Percentiles rank a stretch among this genome's conserved stretches.
phyloP scores from a whole-genome alignment of 371 early-diverging fungal species.

The Mucor mucedo region DNA sequence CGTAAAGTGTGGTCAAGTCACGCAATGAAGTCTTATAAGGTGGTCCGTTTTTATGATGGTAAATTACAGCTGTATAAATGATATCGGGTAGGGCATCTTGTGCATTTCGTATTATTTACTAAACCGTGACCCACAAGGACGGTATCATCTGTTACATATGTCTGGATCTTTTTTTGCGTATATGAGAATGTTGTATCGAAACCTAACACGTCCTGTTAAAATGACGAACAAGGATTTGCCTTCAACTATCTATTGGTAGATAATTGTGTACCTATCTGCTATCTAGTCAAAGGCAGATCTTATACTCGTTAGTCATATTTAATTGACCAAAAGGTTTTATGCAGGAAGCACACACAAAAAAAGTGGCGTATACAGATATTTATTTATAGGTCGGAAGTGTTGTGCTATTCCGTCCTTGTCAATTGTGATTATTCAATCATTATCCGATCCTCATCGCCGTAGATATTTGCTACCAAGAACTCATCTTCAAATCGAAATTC shows the following conservation, averaged over 20 bases:
- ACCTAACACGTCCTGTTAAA: too few species aligned
- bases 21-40: conserved; percentile 63
- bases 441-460: not conserved
- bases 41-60: conserved; percentile 64
- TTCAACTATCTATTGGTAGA: too few species aligned
- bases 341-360: too few species aligned
- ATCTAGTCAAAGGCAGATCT: too few species aligned
- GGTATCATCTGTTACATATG: conserved; percentile 52
- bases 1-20: conserved; percentile 57
- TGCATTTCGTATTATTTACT: conserved; percentile 71
- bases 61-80: conserved; percentile 73
- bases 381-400: too few species aligned
- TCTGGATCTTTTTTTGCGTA: conserved; percentile 50
- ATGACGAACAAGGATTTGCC: too few species aligned
- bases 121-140: conserved; percentile 80
- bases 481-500: conserved; percentile 20
- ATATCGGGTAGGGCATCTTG: conserved; percentile 61
- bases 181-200: conserved; percentile 59
- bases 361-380: too few species aligned
- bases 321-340: too few species aligned
- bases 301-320: too few species aligned
- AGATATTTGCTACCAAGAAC: conserved; percentile 12
- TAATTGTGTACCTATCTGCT: too few species aligned
- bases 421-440: not conserved
- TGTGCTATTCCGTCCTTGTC: too few species aligned